Conservation (phyloP, 495 filamentous ascomycete genomes). For the Penicillium macrosclerotiorum region DNA sequence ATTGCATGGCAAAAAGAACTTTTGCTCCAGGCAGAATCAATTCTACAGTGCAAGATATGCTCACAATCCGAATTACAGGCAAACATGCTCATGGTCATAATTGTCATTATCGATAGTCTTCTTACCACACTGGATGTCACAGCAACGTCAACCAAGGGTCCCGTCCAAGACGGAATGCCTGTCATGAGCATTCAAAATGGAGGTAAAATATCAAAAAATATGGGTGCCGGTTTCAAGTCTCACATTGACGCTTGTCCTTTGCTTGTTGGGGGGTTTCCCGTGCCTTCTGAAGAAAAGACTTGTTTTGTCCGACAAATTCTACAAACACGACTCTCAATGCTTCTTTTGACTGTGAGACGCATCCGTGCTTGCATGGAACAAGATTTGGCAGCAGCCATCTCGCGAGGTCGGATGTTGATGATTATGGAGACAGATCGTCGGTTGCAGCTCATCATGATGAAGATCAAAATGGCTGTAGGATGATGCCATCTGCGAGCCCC, state of each 20-base stretch:
- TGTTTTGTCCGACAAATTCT: constrained; percentile 32
- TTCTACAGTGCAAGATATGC: constrained; percentile 33
- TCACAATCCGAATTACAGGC: constrained; percentile 20
- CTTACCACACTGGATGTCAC: constrained; percentile 27
- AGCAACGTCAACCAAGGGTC: constrained; percentile 3
- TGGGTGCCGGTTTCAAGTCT: constrained; percentile 14
- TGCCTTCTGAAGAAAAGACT: constrained; percentile 33
- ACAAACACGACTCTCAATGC: constrained; percentile 25
- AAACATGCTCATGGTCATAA: constrained; percentile 34
- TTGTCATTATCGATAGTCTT: constrained; percentile 36
- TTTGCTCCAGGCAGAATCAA: constrained; percentile 27
- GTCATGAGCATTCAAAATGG: background rate
- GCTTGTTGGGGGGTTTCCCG: constrained; percentile 29
- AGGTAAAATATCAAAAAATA: background rate
- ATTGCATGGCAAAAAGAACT: constrained; percentile 30
- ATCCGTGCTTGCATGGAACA: constrained; percentile 31
- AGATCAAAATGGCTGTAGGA: constrained; percentile 24
- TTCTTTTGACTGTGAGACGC: constrained; percentile 26
- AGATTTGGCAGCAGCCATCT: constrained; percentile 17
- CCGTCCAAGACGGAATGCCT: background rate
- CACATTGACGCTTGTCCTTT: constrained; percentile 30
- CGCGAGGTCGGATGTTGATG: constrained; percentile 31
- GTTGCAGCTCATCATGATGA: constrained; percentile 35
- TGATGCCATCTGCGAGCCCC: too few relatives aligned
- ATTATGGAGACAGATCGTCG: constrained; percentile 39